A percentile compares a stretch with the other conserved stretches of the same genome.
These are phyloP conservation scores for Leccinum longicurvipes DNA, from an alignment of 768 basidiomycete genomes.

Conservation along the genomic window DNA sequence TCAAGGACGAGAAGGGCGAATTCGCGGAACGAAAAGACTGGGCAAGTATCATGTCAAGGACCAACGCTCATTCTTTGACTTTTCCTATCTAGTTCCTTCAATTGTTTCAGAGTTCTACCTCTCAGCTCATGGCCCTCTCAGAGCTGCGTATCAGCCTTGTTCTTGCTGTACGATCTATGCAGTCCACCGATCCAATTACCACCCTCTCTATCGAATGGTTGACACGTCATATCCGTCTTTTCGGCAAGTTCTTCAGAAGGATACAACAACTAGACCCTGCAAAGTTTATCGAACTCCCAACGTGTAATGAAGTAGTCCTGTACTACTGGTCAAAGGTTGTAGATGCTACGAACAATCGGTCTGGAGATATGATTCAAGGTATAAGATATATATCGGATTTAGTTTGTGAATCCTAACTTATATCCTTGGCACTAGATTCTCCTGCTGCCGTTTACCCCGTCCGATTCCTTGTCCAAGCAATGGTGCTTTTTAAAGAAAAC, in stretches of 20 bases:
- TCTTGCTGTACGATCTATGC: slow-evolving; percentile 37
- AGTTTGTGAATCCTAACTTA: background rate
- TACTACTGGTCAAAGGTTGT: slow-evolving; percentile 83
- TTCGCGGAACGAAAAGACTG: slow-evolving; percentile 45
- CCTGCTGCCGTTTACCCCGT: slow-evolving; percentile 66
- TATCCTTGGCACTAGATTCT: slow-evolving; percentile 45
- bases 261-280: slow-evolving; percentile 58
- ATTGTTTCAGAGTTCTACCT: slow-evolving; percentile 57
- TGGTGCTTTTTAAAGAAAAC: slow-evolving; percentile 84
- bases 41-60: slow-evolving; percentile 37
- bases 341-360: slow-evolving; percentile 53
- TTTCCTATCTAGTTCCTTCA: slow-evolving; percentile 47
- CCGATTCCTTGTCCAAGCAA: slow-evolving; percentile 76
- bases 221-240: slow-evolving; percentile 63
- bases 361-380: slow-evolving; percentile 58
- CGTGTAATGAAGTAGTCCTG: slow-evolving; percentile 63
- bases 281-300: slow-evolving; percentile 62
- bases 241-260: slow-evolving; percentile 80
- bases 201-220: slow-evolving; percentile 52
- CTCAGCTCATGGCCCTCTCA: slow-evolving; percentile 53
- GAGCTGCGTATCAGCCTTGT: slow-evolving; percentile 57
- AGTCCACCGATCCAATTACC: slow-evolving; percentile 34
- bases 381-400: slow-evolving; percentile 5
- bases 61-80: background rate
- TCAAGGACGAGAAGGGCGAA: slow-evolving; percentile 42